Percentiles rank a stretch among this genome's conserved stretches.
phyloP scores from a whole-genome alignment of 192 early-diverging fungal genomes.

The Coemansia sp. region DNA sequence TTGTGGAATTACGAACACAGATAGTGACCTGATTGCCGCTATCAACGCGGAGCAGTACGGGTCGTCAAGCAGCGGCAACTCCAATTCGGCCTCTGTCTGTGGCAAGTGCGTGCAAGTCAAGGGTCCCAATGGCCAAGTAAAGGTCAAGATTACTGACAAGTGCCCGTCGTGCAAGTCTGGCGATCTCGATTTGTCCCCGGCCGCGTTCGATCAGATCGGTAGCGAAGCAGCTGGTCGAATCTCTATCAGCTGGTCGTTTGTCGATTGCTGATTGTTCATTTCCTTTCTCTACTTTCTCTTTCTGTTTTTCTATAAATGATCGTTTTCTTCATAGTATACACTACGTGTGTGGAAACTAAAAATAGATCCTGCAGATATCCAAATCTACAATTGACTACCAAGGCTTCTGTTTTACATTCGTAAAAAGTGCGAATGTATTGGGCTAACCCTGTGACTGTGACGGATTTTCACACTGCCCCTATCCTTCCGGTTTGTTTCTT shows the following conservation, averaged over 20 bases:
- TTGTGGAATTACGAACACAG: slow-evolving; percentile 53
- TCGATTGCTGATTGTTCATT: slow-evolving; percentile 30
- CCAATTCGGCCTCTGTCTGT: slow-evolving; percentile 51
- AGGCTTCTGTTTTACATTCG: too few species aligned
- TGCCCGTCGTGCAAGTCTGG: slow-evolving; percentile 57
- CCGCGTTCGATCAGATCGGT: slow-evolving; percentile 58
- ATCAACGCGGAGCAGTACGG: slow-evolving; percentile 60
- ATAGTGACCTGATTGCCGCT: slow-evolving; percentile 56
- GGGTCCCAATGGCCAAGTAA: slow-evolving; percentile 49
- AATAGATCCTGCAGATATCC: too few species aligned
- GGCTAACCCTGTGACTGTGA: too few species aligned
- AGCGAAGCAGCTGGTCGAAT: slow-evolving; percentile 50
- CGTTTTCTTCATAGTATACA: not conserved
- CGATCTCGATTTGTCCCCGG: slow-evolving; percentile 57
- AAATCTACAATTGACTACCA: too few species aligned
- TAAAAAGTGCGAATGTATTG: too few species aligned
- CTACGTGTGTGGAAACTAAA: too few species aligned
- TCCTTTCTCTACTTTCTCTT: not conserved
- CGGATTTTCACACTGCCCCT: too few species aligned
- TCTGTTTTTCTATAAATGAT: not conserved
- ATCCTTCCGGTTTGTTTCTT: too few species aligned
- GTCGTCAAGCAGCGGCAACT: slow-evolving; percentile 37
- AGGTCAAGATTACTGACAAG: slow-evolving; percentile 56
- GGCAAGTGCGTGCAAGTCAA: slow-evolving; percentile 55
- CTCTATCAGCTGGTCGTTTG: slow-evolving; percentile 57